These are phyloP conservation scores for Neurospora intermedia DNA, from an alignment of 495 filamentous ascomycete species.

Conservation along the genomic window DNA sequence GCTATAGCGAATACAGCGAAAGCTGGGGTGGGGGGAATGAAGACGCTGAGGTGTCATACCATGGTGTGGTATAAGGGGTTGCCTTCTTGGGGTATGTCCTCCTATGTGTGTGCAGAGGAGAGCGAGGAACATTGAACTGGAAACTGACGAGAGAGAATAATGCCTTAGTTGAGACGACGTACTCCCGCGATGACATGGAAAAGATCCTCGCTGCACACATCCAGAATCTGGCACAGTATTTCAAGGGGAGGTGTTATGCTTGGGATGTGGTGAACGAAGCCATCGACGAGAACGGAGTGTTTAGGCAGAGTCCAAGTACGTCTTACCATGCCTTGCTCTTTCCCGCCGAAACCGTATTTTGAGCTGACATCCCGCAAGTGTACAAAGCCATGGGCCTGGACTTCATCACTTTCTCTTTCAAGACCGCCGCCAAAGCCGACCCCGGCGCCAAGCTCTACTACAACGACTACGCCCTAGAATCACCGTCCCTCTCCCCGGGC, in stretches of 20 bases:
- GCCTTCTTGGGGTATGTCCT: conserved; percentile 34
- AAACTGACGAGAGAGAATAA: background rate
- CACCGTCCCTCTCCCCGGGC: conserved; percentile 21
- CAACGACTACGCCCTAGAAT: conserved; percentile 55
- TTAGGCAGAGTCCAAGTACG: conserved; percentile 16
- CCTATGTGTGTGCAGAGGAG: no score
- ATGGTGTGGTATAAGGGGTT: conserved; percentile 50
- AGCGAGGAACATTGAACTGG: background rate
- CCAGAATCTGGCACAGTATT: conserved; percentile 38
- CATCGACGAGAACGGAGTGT: conserved; percentile 33
- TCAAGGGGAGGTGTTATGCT: conserved; percentile 32
- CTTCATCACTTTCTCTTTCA: conserved; percentile 35
- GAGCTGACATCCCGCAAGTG: conserved; percentile 7
- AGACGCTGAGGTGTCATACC: conserved; percentile 44
- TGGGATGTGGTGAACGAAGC: conserved; percentile 47
- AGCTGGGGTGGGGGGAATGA: conserved; percentile 21
- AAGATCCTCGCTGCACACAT: conserved; percentile 19
- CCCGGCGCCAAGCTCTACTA: conserved; percentile 38
- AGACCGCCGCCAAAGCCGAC: conserved; percentile 25
- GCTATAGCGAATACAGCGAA: conserved; percentile 36
- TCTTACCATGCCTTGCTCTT: background rate
- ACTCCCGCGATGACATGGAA: background rate
- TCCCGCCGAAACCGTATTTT: background rate
- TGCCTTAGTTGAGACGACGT: background rate
- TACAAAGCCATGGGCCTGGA: conserved; percentile 30